A percentile compares a stretch with the other conserved stretches of the same genome.
Conservation (phyloP, 768 basidiomycete species). For the Amanita thiersii region DNA sequence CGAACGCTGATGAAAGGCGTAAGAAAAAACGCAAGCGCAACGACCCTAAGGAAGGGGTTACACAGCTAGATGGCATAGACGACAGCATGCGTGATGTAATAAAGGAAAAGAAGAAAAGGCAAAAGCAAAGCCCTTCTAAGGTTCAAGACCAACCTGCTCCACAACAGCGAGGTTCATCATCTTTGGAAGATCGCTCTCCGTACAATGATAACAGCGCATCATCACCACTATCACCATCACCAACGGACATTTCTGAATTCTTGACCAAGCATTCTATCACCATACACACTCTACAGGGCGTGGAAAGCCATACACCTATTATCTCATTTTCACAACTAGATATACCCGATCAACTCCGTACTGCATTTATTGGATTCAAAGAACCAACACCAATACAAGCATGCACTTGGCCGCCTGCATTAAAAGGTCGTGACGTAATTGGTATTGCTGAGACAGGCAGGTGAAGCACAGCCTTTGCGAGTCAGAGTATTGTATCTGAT, state of each 20-base stretch:
- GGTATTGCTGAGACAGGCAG: conserved; percentile 97
- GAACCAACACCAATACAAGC: conserved; percentile 95
- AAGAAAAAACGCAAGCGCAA: conserved; percentile 36
- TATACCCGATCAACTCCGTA: conserved; percentile 53
- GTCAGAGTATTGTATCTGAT: conserved; percentile 1
- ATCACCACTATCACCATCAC: conserved; percentile 17
- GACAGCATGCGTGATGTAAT: conserved; percentile 10
- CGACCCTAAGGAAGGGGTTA: conserved; percentile 15
- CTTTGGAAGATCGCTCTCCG: conserved; percentile 12
- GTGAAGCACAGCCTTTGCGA: conserved; percentile 22
- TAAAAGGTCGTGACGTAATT: conserved; percentile 80
- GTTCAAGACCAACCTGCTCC: conserved; percentile 11
- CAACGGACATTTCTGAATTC: conserved; percentile 50
- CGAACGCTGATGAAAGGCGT: conserved; percentile 23
- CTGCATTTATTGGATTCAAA: conserved; percentile 63
- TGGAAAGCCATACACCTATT: conserved; percentile 50
- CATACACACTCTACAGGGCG: conserved; percentile 46
- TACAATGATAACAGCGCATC: conserved; percentile 4
- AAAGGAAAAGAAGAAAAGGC: conserved; percentile 35
- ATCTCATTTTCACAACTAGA: conserved; percentile 66
- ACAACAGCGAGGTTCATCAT: conserved; percentile 8
- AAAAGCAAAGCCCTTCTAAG: conserved; percentile 25
- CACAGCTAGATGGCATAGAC: conserved; percentile 6
- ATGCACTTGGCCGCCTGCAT: conserved; percentile 86
- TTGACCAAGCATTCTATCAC: conserved; percentile 67